phyloP scores from a whole-genome alignment of 768 basidiomycete species.

The Agaricus subrufescens region DNA sequence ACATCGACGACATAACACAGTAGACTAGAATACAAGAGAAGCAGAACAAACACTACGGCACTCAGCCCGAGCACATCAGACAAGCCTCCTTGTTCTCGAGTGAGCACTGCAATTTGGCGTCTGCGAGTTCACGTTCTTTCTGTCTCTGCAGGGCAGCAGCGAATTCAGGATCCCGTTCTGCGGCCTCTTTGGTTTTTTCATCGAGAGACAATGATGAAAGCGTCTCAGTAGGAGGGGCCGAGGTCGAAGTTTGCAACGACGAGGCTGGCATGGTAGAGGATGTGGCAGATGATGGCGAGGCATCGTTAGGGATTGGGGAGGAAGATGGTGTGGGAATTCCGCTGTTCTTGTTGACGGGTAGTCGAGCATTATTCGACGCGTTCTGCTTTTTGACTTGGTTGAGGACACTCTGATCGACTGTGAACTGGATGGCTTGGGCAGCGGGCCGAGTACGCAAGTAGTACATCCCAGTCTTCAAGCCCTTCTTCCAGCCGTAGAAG shows the following conservation, averaged over 20 bases:
- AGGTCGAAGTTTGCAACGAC: slow-evolving; percentile 13
- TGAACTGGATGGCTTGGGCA: slow-evolving; percentile 96
- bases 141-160: slow-evolving; percentile 72
- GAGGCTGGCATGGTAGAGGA: slow-evolving; percentile 12
- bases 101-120: slow-evolving; percentile 78
- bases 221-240: slow-evolving; percentile 23
- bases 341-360: slow-evolving; percentile 18
- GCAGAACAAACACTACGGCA: not conserved
- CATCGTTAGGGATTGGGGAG: slow-evolving; percentile 14
- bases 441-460: slow-evolving; percentile 94
- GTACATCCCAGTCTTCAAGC: slow-evolving; percentile 98
- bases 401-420: slow-evolving; percentile 79
- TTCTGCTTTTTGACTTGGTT: slow-evolving; percentile 55
- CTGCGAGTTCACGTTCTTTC: slow-evolving; percentile 70
- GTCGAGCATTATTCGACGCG: slow-evolving; percentile 22
- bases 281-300: slow-evolving; percentile 14
- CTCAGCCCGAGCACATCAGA: slow-evolving; percentile 83
- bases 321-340: slow-evolving; percentile 29
- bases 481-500: slow-evolving; percentile 99
- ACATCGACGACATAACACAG: not conserved
- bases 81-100: slow-evolving; percentile 94
- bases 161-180: slow-evolving; percentile 65
- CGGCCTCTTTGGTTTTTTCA: slow-evolving; percentile 47
- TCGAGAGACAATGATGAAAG: slow-evolving; percentile 37
- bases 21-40: slow-evolving; percentile 4